Conservation (phyloP, 176 grass and related monocot genomes). For the Triticum timopheevii region DNA sequence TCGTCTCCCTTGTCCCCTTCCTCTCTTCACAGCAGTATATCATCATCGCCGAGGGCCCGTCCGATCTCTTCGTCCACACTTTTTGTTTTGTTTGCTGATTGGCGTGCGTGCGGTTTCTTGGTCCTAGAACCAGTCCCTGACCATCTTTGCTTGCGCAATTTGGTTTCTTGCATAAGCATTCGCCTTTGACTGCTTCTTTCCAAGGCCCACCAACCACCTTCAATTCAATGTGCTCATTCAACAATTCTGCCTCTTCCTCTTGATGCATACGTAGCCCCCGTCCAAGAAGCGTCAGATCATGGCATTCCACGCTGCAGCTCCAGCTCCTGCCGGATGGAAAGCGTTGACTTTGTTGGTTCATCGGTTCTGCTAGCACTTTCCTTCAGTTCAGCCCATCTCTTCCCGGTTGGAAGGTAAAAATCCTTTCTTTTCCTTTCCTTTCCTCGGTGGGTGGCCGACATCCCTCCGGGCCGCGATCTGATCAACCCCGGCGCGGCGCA, state of each 20-base stretch:
- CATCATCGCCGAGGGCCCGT: neutral
- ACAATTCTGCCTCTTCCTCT: neutral
- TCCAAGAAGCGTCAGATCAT: neutral
- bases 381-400: neutral
- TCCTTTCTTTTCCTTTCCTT: neutral
- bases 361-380: neutral
- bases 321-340: neutral
- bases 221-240: neutral
- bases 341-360: conserved; percentile 24
- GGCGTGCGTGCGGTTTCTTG: no score
- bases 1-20: neutral
- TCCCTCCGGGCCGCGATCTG: neutral
- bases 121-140: no score
- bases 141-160: neutral
- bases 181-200: conserved; percentile 30
- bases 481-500: neutral
- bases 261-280: no score
- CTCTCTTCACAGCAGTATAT: neutral
- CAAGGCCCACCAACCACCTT: conserved; percentile 20
- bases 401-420: neutral
- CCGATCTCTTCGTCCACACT: neutral
- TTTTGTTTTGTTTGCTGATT: neutral
- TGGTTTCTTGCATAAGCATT: neutral
- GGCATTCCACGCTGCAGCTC: neutral
- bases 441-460: neutral